Evolutionary conservation across 768 basidiomycete species (phyloP), one percentile per base, ranked within the genome.

Genomic region (Suillus brevipes): DNA sequence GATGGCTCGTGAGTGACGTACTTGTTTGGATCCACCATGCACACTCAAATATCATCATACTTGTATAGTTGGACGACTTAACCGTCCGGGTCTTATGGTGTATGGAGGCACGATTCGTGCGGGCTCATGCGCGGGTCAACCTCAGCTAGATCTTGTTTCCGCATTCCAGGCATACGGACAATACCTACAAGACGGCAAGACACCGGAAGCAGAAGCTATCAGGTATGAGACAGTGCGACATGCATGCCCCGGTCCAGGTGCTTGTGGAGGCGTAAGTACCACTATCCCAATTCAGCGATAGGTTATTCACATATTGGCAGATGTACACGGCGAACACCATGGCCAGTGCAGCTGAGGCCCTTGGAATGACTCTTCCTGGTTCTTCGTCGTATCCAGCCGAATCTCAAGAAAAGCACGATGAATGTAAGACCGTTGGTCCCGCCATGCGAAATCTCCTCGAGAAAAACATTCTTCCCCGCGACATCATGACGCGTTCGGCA

Each of bases 291-390:
- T 13, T 49, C 45, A 55, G 28, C 49, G 28, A 38, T 45, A 34
- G 37, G 55, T 47, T 12, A 0, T 45, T 9, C 14, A 34, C 25
- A 69, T 65, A 16, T 65, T 72, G 38, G 64, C 66, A 95, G 94
- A 96, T 97, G 95, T 97, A 97, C 77, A 97, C 95, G 6, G 94
- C 94, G 40, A 99, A 99, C 78, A 99, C 97, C 3, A 98, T 99
- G 94, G 94, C 97, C 6, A 95, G 93, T 68, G 94, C 95, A 16
- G 85, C 93, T 50, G 97, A 99, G 79, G 95, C 91, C 1, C 77
- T 99, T 70, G 97, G 97, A 55, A 99, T 99, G 97, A 87, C 94
- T 18, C 79, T 99, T 10, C 93, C 97, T 9, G 97, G 97, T 36
- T 97, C 95, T n/a, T 96, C 95, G 0, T 96, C 95, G 9, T 98